Base-by-base conservation (phyloP, 2,329 filamentous ascomycete genomes). In the Fusarium setosum region DNA sequence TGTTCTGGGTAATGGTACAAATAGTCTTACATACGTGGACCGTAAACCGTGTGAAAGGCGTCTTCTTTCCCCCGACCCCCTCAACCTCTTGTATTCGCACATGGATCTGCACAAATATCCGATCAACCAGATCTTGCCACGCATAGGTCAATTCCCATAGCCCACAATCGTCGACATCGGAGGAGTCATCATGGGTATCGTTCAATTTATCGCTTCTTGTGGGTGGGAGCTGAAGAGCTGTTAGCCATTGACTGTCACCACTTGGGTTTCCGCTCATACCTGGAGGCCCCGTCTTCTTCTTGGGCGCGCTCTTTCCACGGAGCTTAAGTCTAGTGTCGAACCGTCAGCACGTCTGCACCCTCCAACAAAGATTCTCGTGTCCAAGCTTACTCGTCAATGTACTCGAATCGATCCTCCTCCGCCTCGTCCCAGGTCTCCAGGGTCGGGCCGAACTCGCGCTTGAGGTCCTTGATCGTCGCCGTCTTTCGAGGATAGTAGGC, bases 401-500 rank as follows among this genome's bases (percentile, higher is more conserved):
- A 87, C 77, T 93, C 93, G 62, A 93, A 81, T 71, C 96, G 89
- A 67, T 96, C 91, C 71, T 93, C 88, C 77, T 97, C 92, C 5
- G 84, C 83, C 63, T 96, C 90, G 71, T 97, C 88, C 73, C 89
- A 88, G 7, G 90, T 88, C 59, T 89, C 84, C 60, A 93, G 81
- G 8, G 88, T 86, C 9, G 90, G 85, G 17, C 82, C 83, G 72
- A 94, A 93, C 47, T 87, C 82, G 63, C 87, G 87, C 75, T 91
- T 89, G 62, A 97, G 78, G 68, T 96, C 92, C 69, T 87, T 86
- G 63, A 96, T 86, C 0, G 90, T 90, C 21, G 88, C 88, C 15
- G 90, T 82, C 67, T 83, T 91, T 67, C 90, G 88, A 3, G 96
- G 96, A 77, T 99, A 99, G 84, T 97, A 99, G 58, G 92, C 86